Evolutionary conservation across 257 asterid species (phyloP).

Genomic region (Gentiana dahurica): DNA sequence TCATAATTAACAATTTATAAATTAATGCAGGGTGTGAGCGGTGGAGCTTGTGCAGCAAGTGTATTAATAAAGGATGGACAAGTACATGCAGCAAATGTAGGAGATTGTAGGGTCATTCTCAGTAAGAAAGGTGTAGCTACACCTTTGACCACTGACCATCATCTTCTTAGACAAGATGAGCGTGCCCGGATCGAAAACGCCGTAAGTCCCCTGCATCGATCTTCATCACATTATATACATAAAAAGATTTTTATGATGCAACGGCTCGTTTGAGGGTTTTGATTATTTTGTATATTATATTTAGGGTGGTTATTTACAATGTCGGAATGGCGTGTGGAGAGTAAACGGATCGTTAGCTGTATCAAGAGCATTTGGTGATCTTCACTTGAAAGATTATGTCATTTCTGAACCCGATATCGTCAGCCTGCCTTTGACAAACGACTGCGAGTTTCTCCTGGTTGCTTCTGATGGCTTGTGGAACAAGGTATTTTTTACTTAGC

Average conservation of each 20-base stretch:
- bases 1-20: no score
- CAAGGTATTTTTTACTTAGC: conserved; percentile 17
- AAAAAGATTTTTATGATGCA: no score
- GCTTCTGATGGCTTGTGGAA: conserved; percentile 60
- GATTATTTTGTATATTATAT: no score
- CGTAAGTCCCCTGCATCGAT: conserved; percentile 9
- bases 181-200: conserved; percentile 32
- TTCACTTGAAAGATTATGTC: conserved; percentile 36
- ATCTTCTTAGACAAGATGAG: conserved; percentile 33
- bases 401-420: conserved; percentile 38
- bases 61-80: conserved; percentile 37
- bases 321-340: conserved; percentile 36
- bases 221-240: neutral
- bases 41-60: conserved; percentile 51
- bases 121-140: conserved; percentile 31
- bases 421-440: conserved; percentile 25
- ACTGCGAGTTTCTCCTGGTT: conserved; percentile 33
- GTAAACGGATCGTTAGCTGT: conserved; percentile 45
- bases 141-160: conserved; percentile 35
- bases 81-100: conserved; percentile 32
- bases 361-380: conserved; percentile 43
- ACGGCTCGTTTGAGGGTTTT: no score
- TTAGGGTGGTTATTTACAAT: conserved; percentile 37
- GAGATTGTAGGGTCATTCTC: conserved; percentile 39
- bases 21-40: conserved; percentile 21